phyloP scores from a whole-genome alignment of 2,329 filamentous ascomycete species.

The Helotiales sp. region DNA sequence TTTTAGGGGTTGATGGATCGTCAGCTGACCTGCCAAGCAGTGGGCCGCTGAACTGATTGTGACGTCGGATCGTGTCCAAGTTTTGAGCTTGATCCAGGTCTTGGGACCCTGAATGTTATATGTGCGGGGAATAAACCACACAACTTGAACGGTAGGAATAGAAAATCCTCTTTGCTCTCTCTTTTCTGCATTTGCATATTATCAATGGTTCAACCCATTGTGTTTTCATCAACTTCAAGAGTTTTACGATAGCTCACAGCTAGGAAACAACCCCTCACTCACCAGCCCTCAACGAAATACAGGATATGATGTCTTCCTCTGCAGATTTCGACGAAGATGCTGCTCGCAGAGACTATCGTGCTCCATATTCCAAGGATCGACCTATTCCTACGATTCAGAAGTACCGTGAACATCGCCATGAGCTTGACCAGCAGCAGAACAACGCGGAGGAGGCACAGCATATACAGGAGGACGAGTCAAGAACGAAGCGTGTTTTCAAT shows the following conservation, averaged over 20 bases:
- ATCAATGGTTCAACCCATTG: not conserved
- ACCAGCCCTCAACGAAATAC: not conserved
- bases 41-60: no score
- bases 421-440: conserved; percentile 30
- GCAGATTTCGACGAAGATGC: conserved; percentile 36
- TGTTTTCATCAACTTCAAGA: not conserved
- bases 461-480: conserved; percentile 36
- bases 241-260: not conserved
- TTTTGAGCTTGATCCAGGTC: not conserved
- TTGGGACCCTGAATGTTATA: not conserved
- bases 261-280: not conserved
- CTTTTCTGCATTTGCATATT: not conserved
- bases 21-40: conserved; percentile 8
- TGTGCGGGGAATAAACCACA: not conserved
- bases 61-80: conserved; percentile 4
- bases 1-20: not conserved
- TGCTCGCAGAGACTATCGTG: conserved; percentile 33
- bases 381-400: conserved; percentile 37
- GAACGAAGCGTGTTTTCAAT: conserved; percentile 30
- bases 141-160: not conserved
- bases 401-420: conserved; percentile 35
- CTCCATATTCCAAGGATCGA: conserved; percentile 36
- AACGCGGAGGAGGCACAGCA: conserved; percentile 35
- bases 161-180: not conserved
- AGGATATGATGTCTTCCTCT: conserved; percentile 20